A percentile compares a stretch with the other conserved stretches of the same genome.
Conservation (phyloP, 768 basidiomycete genomes). For the Amanita exitialis region DNA sequence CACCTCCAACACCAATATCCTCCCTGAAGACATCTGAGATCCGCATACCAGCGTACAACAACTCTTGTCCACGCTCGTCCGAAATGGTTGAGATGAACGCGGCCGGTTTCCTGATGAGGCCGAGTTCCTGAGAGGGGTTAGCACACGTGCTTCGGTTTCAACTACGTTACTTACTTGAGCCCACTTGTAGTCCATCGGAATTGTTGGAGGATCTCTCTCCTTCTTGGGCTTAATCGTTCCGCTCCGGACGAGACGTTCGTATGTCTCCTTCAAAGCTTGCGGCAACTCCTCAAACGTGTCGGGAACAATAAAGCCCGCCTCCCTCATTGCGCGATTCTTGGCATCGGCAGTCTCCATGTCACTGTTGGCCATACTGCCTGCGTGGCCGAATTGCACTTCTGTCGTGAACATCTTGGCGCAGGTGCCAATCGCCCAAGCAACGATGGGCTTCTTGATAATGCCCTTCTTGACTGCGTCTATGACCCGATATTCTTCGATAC, state of each 20-base stretch:
- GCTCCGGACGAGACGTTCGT: slow-evolving; percentile 63
- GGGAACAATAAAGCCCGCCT: slow-evolving; percentile 92
- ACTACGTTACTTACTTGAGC: slow-evolving; percentile 43
- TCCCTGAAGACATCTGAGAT: slow-evolving; percentile 99
- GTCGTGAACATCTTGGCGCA: slow-evolving; percentile 99
- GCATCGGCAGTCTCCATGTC: slow-evolving; percentile 96
- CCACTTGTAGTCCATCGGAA: slow-evolving; percentile 99
- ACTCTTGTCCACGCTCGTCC: slow-evolving; percentile 97
- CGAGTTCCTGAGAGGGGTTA: slow-evolving; percentile 51
- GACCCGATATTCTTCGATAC: slow-evolving; percentile 98
- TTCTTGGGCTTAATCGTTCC: slow-evolving; percentile 60
- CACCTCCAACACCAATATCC: slow-evolving; percentile 94
- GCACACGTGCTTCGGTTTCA: not conserved
- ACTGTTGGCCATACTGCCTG: slow-evolving; percentile 96
- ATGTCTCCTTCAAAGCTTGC: slow-evolving; percentile 71
- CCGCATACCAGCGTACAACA: slow-evolving; percentile 97
- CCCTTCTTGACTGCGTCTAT: slow-evolving; percentile 95
- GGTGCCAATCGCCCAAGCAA: slow-evolving; percentile 99
- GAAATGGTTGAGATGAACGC: slow-evolving; percentile 99
- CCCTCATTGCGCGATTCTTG: slow-evolving; percentile 94
- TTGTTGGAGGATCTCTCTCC: slow-evolving; percentile 87
- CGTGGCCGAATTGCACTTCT: slow-evolving; percentile 99
- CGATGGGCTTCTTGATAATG: slow-evolving; percentile 94
- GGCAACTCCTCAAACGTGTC: slow-evolving; percentile 97
- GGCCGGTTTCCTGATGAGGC: slow-evolving; percentile 96